Evolutionary conservation across 2,329 filamentous ascomycete genomes (phyloP).

Genomic region (Xylariaceae sp.): DNA sequence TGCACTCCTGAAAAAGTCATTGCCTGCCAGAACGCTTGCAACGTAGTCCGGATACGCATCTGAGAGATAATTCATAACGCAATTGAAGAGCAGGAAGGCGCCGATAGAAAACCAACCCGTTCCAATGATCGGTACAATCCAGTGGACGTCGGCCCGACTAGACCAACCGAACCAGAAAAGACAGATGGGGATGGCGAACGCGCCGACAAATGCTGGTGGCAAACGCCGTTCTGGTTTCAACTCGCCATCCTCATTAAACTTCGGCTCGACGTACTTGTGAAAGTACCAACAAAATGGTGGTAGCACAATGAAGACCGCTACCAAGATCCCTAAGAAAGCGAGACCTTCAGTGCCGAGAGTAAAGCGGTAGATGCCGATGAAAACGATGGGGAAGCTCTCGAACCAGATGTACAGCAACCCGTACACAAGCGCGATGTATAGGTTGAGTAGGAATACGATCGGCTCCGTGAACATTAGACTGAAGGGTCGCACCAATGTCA

Average conservation of each 20-base stretch:
- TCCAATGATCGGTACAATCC: conserved; percentile 53
- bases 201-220: conserved; percentile 56
- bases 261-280: conserved; percentile 60
- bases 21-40: conserved; percentile 26
- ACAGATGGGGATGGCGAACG: conserved; percentile 52
- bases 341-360: conserved; percentile 45
- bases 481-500: conserved; percentile 31
- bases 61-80: conserved; percentile 25
- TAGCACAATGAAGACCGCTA: conserved; percentile 45
- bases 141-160: conserved; percentile 50
- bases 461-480: conserved; percentile 47
- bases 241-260: conserved; percentile 57
- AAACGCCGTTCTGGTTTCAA: conserved; percentile 66
- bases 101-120: conserved; percentile 42
- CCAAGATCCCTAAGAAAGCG: conserved; percentile 47
- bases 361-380: conserved; percentile 48
- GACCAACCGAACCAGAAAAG: conserved; percentile 61
- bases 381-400: conserved; percentile 54
- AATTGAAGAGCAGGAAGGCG: conserved; percentile 25
- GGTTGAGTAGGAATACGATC: conserved; percentile 46
- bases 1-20: conserved; percentile 19
- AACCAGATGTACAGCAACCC: conserved; percentile 50
- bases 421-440: conserved; percentile 51
- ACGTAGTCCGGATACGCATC: conserved; percentile 22
- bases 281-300: conserved; percentile 62